Conservation (phyloP, 106 monocot species). For the Phalaenopsis equestris region DNA sequence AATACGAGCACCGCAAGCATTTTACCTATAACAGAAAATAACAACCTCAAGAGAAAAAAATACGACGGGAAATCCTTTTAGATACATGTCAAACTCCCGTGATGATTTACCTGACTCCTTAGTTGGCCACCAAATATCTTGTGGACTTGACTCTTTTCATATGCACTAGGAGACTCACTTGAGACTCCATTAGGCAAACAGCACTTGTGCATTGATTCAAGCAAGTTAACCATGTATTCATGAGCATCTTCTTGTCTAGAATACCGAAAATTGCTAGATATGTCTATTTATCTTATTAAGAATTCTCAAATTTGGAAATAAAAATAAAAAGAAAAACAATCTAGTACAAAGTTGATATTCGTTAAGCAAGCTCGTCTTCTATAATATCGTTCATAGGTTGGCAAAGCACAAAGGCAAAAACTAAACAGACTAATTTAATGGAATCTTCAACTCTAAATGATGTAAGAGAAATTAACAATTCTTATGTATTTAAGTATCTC, state of each 20-base stretch:
- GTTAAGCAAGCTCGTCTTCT: neutral
- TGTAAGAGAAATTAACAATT: too few relatives aligned
- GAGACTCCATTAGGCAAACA: slow-evolving; percentile 91
- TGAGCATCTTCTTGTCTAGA: slow-evolving; percentile 99
- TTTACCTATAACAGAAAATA: slow-evolving; percentile 49
- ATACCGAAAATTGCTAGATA: slow-evolving; percentile 83
- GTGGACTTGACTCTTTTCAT: slow-evolving; percentile 94
- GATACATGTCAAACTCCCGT: neutral
- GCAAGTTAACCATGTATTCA: slow-evolving; percentile 94
- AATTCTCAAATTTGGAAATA: neutral
- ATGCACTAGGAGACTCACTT: slow-evolving; percentile 77
- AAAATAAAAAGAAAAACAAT: neutral
- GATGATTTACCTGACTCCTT: slow-evolving; percentile 75
- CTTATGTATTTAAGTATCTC: too few relatives aligned
- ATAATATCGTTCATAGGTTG: neutral
- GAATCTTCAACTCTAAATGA: neutral
- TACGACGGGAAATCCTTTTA: neutral
- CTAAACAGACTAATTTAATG: neutral
- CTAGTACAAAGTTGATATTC: neutral
- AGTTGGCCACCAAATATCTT: slow-evolving; percentile 97
- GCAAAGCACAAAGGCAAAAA: neutral
- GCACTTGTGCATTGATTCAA: slow-evolving; percentile 97
- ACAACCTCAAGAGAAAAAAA: neutral
- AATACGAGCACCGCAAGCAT: slow-evolving; percentile 65
- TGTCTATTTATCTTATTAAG: slow-evolving; percentile 28